Evolutionary conservation across 441 rosid species (phyloP).

Genomic region (Breynia disticha): DNA sequence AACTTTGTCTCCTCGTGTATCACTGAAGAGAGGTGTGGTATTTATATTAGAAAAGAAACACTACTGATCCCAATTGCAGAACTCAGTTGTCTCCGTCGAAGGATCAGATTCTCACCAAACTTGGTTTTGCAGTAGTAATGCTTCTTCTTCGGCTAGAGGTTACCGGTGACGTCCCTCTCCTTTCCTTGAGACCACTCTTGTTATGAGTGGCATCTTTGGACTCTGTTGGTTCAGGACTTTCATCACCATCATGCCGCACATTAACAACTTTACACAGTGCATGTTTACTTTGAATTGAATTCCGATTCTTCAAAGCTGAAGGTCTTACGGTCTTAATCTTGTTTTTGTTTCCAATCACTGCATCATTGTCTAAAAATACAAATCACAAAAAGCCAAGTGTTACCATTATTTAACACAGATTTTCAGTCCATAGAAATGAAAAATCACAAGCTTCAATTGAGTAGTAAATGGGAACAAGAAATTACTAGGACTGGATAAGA

Average conservation of each 20-base stretch:
- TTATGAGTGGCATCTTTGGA: constrained; percentile 15
- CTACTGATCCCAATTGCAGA: background rate
- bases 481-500: constrained; percentile 57
- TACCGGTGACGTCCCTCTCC: constrained; percentile 15
- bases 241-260: constrained; percentile 10
- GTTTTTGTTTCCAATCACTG: constrained; percentile 37
- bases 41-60: constrained; percentile 1
- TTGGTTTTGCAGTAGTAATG: constrained; percentile 15
- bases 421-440: background rate
- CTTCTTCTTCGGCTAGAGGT: constrained; percentile 19
- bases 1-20: no score
- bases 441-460: background rate
- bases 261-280: constrained; percentile 17
- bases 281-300: constrained; percentile 22
- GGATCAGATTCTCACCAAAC: constrained; percentile 12
- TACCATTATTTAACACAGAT: background rate
- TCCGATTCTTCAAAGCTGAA: constrained; percentile 22
- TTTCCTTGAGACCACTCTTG: constrained; percentile 18
- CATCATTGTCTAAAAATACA: constrained; percentile 40
- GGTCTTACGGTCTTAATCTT: constrained; percentile 17
- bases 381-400: constrained; percentile 7
- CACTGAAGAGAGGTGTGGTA: background rate
- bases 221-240: constrained; percentile 15
- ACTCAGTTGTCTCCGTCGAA: background rate
- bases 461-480: background rate